Evolutionary conservation across 495 filamentous ascomycete genomes (phyloP), one percentile per base, ranked within the genome.

Genomic region (Hypoxylon fuscum): DNA sequence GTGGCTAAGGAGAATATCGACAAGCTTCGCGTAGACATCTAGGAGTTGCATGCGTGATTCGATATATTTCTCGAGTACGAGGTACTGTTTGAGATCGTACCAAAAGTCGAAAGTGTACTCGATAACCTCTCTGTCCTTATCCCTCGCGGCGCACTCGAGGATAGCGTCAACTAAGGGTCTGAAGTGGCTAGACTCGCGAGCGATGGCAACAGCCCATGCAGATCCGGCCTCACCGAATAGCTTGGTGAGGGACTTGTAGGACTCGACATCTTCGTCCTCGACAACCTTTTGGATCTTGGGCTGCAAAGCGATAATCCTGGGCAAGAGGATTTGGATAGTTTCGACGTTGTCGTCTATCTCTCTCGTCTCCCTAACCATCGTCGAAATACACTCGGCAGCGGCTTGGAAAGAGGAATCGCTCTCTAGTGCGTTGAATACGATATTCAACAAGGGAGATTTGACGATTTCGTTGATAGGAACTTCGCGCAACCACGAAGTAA

Each of bases 71-170:
- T 97, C 93, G 29, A 98, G 75, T 5, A 91, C 90, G 27, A 98
- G 80, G 69, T 96, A 97, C 76, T 96, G 92, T 79, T 99, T 99
- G 50, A 99, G 78, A 72, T 99, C 95, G 73, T 96, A 98, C 95
- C 95, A 99, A 78, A 98, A 98, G 47, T 87, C 85, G 74, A 98
- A 98, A 0, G 95, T 99, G 56, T 93, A 84, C 22, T 90, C 88
- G 48, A 98, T 89, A 7, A 91, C 92, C 47, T 98, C 95, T 52
- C 89, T 82, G 46, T 97, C 93, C 71, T 87, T 86, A 72, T 99
- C 95, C 61, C 87, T 81, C 18, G 89, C 88, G 59, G 89, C 91
- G 72, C 93, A 96, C 75, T 99, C 94, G 22, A 97, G 83, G 27
- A 98, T 85, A 6, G 89, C 86, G 68, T 97, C 92, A 7, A 98